These are phyloP conservation scores for Kurtzmaniella quercitrusa DNA, from an alignment of 1,139 yeast species.

Conservation along the genomic window DNA sequence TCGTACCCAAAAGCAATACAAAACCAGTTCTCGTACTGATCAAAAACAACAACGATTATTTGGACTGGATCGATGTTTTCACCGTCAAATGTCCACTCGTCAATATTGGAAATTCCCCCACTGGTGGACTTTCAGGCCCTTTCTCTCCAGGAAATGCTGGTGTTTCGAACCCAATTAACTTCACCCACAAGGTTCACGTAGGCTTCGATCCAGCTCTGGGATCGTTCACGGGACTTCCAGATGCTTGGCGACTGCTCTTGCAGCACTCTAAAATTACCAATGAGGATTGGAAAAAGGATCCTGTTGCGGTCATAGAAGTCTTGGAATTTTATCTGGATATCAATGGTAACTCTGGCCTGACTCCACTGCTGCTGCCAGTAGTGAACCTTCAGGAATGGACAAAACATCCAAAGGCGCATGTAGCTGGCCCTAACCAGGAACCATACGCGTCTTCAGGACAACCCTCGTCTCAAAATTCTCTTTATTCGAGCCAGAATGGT, in stretches of 20 bases:
- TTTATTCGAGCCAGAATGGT: background rate
- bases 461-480: background rate
- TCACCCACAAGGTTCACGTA: constrained; percentile 63
- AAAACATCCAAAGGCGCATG: constrained; percentile 32
- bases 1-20: constrained; percentile 55
- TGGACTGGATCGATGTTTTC: constrained; percentile 90
- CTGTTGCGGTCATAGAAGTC: constrained; percentile 86
- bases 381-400: constrained; percentile 36
- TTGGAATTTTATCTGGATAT: constrained; percentile 73
- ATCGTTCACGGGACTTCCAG: constrained; percentile 72
- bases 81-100: constrained; percentile 78
- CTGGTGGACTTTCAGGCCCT: constrained; percentile 7
- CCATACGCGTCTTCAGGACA: background rate
- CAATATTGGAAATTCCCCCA: constrained; percentile 25
- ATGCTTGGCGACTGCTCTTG: constrained; percentile 70
- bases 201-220: constrained; percentile 72
- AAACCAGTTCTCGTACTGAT: constrained; percentile 73
- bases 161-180: constrained; percentile 76
- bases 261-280: constrained; percentile 77
- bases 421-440: constrained; percentile 33
- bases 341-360: constrained; percentile 30
- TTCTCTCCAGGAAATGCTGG: constrained; percentile 46
- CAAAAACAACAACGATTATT: constrained; percentile 74
- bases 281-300: constrained; percentile 81
- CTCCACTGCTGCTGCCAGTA: constrained; percentile 28